Conservation (phyloP, 768 basidiomycete genomes). For the Amanita fuliginea region DNA sequence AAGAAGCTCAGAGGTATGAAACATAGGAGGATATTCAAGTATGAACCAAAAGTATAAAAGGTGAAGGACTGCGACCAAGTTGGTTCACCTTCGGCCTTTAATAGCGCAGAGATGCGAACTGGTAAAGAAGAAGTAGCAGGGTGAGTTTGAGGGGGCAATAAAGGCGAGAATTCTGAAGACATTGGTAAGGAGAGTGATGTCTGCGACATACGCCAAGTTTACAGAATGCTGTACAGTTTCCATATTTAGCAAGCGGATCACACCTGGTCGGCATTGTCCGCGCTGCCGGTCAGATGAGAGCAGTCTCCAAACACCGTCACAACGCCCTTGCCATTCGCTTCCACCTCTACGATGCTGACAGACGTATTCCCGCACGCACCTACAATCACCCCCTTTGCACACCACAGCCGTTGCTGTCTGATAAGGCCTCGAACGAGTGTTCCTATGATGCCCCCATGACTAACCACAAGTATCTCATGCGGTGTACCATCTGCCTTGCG, state of each 20-base stretch:
- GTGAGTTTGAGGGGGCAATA: slow-evolving; percentile 34
- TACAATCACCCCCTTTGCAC: slow-evolving; percentile 23
- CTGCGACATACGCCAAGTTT: neutral
- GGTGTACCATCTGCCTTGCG: slow-evolving; percentile 13
- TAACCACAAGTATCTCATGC: slow-evolving; percentile 43
- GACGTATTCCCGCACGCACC: slow-evolving; percentile 39
- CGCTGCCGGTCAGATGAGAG: slow-evolving; percentile 36
- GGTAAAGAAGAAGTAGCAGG: slow-evolving; percentile 12
- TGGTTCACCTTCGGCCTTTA: slow-evolving; percentile 57
- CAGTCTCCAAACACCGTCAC: slow-evolving; percentile 45
- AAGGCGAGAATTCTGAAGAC: slow-evolving; percentile 32
- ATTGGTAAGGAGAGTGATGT: slow-evolving; percentile 8
- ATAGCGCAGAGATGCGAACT: slow-evolving; percentile 22
- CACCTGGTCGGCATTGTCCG: slow-evolving; percentile 42
- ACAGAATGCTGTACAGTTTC: neutral
- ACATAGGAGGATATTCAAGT: slow-evolving; percentile 66
- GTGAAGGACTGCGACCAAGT: slow-evolving; percentile 44
- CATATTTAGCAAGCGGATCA: neutral
- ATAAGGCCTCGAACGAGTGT: slow-evolving; percentile 38
- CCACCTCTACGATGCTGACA: slow-evolving; percentile 50
- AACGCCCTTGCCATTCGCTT: slow-evolving; percentile 22
- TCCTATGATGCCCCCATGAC: slow-evolving; percentile 58
- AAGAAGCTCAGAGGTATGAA: slow-evolving; percentile 67
- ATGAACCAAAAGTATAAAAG: slow-evolving; percentile 55
- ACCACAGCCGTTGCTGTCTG: slow-evolving; percentile 25